These are phyloP conservation scores for Umbelopsis sp. DNA, from an alignment of 371 early-diverging fungal species.

Conservation along the genomic window DNA sequence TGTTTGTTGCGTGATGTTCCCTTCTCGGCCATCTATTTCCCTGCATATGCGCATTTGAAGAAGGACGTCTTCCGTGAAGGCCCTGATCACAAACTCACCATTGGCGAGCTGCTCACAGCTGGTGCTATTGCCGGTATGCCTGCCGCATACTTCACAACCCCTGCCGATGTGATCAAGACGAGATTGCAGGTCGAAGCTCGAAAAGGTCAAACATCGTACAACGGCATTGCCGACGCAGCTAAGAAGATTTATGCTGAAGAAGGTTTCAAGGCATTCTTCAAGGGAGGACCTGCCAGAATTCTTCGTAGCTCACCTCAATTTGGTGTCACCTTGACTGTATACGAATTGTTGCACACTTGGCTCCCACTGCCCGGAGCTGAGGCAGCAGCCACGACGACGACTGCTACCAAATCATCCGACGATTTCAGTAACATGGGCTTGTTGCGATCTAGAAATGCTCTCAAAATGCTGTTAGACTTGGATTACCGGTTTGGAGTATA, in stretches of 20 bases:
- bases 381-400: slow-evolving; percentile 28
- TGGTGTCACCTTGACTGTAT: slow-evolving; percentile 93
- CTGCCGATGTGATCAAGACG: slow-evolving; percentile 98
- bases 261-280: slow-evolving; percentile 94
- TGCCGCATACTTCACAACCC: slow-evolving; percentile 96
- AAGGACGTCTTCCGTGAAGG: slow-evolving; percentile 84
- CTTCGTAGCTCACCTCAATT: slow-evolving; percentile 94
- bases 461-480: slow-evolving; percentile 66
- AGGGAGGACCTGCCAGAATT: slow-evolving; percentile 90
- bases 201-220: slow-evolving; percentile 87
- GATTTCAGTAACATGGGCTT: slow-evolving; percentile 43
- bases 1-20: slow-evolving; percentile 96
- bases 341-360: slow-evolving; percentile 86
- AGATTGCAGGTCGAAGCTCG: slow-evolving; percentile 93
- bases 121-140: slow-evolving; percentile 98
- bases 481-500: slow-evolving; percentile 63
- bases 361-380: slow-evolving; percentile 67
- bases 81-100: slow-evolving; percentile 71
- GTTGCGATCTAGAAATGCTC: slow-evolving; percentile 63
- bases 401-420: slow-evolving; percentile 18
- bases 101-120: slow-evolving; percentile 82
- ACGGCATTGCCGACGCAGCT: slow-evolving; percentile 86
- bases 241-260: slow-evolving; percentile 89
- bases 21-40: slow-evolving; percentile 97
- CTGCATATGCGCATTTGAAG: slow-evolving; percentile 93